phyloP scores from a whole-genome alignment of 495 filamentous ascomycete genomes.

The Pseudotulostoma volvatum region DNA sequence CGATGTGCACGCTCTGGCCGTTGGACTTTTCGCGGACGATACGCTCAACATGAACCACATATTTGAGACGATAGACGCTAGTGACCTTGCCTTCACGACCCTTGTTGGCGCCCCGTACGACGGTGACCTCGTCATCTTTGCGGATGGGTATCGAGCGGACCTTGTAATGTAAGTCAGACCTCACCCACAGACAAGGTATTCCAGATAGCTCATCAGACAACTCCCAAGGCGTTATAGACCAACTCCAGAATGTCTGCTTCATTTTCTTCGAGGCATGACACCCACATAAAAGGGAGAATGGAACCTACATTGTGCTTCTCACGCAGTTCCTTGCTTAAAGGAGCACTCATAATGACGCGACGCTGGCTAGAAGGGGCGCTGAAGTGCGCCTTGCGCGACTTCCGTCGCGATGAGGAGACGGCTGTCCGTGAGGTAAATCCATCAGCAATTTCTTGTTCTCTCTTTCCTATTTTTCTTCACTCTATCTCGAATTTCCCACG shows the following conservation, averaged over 20 bases:
- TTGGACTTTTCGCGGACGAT: conserved; percentile 86
- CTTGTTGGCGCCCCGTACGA: conserved; percentile 81
- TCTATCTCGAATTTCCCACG: too few species aligned
- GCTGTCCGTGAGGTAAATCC: conserved; percentile 22
- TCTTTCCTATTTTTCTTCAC: conserved; percentile 53
- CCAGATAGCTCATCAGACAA: background rate
- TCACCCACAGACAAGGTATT: conserved; percentile 1
- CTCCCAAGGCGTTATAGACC: background rate
- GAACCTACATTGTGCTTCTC: conserved; percentile 77
- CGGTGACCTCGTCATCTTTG: conserved; percentile 89
- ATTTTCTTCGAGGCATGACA: background rate
- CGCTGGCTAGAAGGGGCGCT: conserved; percentile 77
- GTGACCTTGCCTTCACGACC: conserved; percentile 90
- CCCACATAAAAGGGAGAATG: conserved; percentile 1
- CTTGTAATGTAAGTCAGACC: conserved; percentile 27
- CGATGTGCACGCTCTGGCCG: conserved; percentile 77
- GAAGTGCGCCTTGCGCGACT: conserved; percentile 97
- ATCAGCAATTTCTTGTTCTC: conserved; percentile 37
- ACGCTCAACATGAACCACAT: conserved; percentile 81
- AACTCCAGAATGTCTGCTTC: background rate
- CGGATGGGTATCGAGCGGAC: conserved; percentile 94
- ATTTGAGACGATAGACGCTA: conserved; percentile 96
- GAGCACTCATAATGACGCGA: conserved; percentile 84
- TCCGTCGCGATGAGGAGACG: conserved; percentile 74
- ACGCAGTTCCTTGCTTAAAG: conserved; percentile 84